Evolutionary conservation across 1,139 yeast genomes (phyloP), one percentile per base, ranked within the genome.

Genomic region (Yamadazyma aaseri): DNA sequence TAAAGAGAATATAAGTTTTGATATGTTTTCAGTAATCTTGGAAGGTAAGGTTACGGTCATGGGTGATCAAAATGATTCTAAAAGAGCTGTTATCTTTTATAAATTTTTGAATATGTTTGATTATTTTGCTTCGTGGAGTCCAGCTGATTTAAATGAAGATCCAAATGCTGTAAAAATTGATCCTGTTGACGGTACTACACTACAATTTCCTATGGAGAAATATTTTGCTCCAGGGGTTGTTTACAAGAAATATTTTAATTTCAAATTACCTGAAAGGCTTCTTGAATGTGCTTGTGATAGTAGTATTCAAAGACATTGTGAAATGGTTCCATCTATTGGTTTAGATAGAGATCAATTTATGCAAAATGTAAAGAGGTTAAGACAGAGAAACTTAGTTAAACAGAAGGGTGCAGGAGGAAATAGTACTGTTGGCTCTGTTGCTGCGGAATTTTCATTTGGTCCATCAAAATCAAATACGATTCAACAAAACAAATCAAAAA

Each of bases 1-100:
- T 0, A 26, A 53, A 1, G 48, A 56, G 10, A 60, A 64, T 0
- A 51, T 79, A 3, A 70, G 70, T 7, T 79, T 77, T 45, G 79
- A 77, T 43, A 74, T 74, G 75, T 68, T 79, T 45, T 65, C 73
- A 31, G 81, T 79, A 9, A 72, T 80, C 1, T 54, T 79, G 22
- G 84, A 79, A 50, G 85, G 84, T 0, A 52, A 47, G 31, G 37
- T 40, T 11, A 55, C 58, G 4, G 58, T 60, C 3, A 59, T 59
- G 36, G 47, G 55, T 4, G 50, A 46, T 26, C 23, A 24, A 6
- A 32, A 31, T 28, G 50, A 46, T 29, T 11, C 34, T 20, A 45
- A 44, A 20, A 55, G 55, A 25, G 53, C 55, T 5, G 56, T 61
- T 2, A 32, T 43, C 2, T 57, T 56, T 14, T 60, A 48, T 42